These are phyloP conservation scores for Talaromyces islandicus DNA, from an alignment of 2,329 filamentous ascomycete species.

Conservation along the genomic window DNA sequence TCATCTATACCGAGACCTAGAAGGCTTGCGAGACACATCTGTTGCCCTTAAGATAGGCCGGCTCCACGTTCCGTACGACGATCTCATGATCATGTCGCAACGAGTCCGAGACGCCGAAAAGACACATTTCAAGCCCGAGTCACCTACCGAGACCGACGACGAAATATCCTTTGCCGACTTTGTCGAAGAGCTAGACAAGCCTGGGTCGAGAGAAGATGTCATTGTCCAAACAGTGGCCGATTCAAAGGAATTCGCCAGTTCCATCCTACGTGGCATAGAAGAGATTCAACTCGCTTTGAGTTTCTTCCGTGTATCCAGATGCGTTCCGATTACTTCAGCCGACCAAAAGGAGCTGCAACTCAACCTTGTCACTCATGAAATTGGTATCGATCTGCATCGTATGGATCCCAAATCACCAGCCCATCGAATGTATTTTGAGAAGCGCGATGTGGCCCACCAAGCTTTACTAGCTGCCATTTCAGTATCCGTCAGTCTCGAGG, in stretches of 20 bases:
- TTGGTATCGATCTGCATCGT: conserved; percentile 86
- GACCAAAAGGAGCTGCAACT: conserved; percentile 67
- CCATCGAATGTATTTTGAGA: conserved; percentile 96
- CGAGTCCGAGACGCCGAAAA: conserved; percentile 30
- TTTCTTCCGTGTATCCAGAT: conserved; percentile 80
- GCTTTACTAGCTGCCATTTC: conserved; percentile 87
- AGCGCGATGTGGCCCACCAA: conserved; percentile 89
- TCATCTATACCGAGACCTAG: conserved; percentile 74
- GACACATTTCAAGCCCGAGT: conserved; percentile 26
- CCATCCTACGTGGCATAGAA: conserved; percentile 84
- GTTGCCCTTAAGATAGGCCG: conserved; percentile 87
- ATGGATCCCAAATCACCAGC: conserved; percentile 88
- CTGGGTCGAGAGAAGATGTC: conserved; percentile 60
- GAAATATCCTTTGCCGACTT: conserved; percentile 66
- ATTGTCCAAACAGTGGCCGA: conserved; percentile 82
- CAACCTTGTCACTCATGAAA: conserved; percentile 91
- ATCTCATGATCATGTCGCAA: conserved; percentile 52
- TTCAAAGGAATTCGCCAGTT: conserved; percentile 86
- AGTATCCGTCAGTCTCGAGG: conserved; percentile 84
- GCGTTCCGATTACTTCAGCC: conserved; percentile 62
- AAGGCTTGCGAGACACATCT: conserved; percentile 83
- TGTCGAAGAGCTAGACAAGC: conserved; percentile 66
- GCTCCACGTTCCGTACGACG: conserved; percentile 84
- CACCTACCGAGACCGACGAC: conserved; percentile 40
- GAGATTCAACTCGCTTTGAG: conserved; percentile 95